Percentiles rank a stretch among this genome's conserved stretches.
Conservation (phyloP, 2,329 filamentous ascomycete genomes). For the Penicillium verrucosum region DNA sequence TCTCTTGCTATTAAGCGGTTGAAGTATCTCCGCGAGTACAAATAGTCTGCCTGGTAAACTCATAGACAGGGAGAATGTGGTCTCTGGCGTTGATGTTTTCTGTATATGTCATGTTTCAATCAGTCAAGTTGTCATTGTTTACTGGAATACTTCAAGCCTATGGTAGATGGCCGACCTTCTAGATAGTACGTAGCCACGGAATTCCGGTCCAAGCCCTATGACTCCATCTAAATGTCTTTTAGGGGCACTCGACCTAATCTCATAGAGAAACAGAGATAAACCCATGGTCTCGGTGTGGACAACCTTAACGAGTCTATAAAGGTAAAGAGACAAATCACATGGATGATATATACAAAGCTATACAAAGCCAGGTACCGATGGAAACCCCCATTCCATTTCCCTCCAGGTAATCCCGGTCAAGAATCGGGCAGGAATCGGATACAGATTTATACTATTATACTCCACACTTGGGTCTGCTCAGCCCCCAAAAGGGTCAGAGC, state of each 20-base stretch:
- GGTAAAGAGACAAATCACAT: neutral
- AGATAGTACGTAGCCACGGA: too few relatives aligned
- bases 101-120: neutral
- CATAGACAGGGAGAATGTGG: neutral
- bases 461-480: neutral
- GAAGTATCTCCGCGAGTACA: slow-evolving; percentile 4
- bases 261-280: neutral
- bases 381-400: neutral
- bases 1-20: slow-evolving; percentile 5
- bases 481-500: neutral
- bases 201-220: too few relatives aligned
- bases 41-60: neutral
- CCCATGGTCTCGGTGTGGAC: neutral
- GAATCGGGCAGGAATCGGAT: neutral
- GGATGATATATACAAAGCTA: neutral
- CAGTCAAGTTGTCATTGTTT: neutral
- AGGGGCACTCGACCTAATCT: too few relatives aligned
- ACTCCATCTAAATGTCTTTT: too few relatives aligned
- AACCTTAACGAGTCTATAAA: neutral
- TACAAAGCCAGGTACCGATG: neutral
- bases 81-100: neutral
- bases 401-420: neutral
- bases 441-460: neutral
- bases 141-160: too few relatives aligned
- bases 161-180: neutral